Evolutionary conservation across 176 grass and related monocot genomes (phyloP).

Genomic region (Bromus sterilis): DNA sequence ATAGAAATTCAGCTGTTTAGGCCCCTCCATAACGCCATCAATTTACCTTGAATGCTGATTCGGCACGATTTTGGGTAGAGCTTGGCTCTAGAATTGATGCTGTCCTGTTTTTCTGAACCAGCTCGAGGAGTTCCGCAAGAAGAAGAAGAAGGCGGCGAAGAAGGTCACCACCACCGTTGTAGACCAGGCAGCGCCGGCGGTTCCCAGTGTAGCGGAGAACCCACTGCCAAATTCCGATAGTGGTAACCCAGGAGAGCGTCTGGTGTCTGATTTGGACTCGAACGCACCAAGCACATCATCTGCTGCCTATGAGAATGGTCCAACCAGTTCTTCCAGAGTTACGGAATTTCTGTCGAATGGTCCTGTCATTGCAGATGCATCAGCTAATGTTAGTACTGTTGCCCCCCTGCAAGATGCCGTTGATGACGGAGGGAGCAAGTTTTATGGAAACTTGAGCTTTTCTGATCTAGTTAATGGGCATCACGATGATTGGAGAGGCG

Average conservation of each 20-base stretch:
- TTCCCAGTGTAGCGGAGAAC: slow-evolving; percentile 31
- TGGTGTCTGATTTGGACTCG: slow-evolving; percentile 23
- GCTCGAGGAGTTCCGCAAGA: slow-evolving; percentile 96
- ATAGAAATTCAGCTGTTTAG: neutral
- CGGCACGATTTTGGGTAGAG: neutral
- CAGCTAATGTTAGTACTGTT: slow-evolving; percentile 20
- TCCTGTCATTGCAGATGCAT: neutral
- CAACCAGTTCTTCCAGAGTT: slow-evolving; percentile 16
- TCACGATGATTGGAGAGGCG: slow-evolving; percentile 61
- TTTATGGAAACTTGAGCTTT: slow-evolving; percentile 48
- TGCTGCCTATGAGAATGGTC: slow-evolving; percentile 25
- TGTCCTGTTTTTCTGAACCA: slow-evolving; percentile 43
- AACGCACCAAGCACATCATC: slow-evolving; percentile 15
- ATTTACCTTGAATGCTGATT: neutral
- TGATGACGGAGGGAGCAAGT: slow-evolving; percentile 31
- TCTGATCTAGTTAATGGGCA: slow-evolving; percentile 80
- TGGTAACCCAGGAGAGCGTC: slow-evolving; percentile 9
- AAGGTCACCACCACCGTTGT: slow-evolving; percentile 31
- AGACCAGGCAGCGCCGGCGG: slow-evolving; percentile 21
- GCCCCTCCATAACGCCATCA: neutral
- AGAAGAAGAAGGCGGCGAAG: slow-evolving; percentile 69
- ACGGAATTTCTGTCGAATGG: slow-evolving; percentile 16
- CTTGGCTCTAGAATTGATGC: slow-evolving; percentile 9
- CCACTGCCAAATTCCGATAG: slow-evolving; percentile 21
- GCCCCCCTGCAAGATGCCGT: slow-evolving; percentile 15